Evolutionary conservation across 768 basidiomycete species (phyloP).

Genomic region (Pulveroboletus frians): DNA sequence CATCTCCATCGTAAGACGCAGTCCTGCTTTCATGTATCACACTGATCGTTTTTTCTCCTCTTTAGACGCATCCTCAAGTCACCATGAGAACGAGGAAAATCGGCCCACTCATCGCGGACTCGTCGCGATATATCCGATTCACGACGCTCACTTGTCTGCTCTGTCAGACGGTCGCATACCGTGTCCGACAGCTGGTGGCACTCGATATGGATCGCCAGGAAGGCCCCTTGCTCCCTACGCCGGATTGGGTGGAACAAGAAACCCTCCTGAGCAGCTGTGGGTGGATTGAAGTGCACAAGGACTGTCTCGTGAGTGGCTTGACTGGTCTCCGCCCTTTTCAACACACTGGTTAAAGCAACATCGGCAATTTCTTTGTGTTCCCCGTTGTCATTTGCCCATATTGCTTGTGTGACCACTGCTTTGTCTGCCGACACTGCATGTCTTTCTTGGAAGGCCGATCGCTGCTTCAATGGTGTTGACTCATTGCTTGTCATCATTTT

Average conservation of each 20-base stretch:
- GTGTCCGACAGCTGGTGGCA: slow-evolving; percentile 57
- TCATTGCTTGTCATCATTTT: slow-evolving; percentile 12
- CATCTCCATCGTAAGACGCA: slow-evolving; percentile 52
- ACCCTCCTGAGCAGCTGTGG: slow-evolving; percentile 61
- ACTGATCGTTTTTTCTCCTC: slow-evolving; percentile 6
- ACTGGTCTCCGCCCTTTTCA: neutral
- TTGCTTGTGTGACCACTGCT: slow-evolving; percentile 1
- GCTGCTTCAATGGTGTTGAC: slow-evolving; percentile 12
- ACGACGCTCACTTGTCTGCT: slow-evolving; percentile 65
- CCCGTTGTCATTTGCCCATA: neutral
- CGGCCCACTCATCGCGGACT: slow-evolving; percentile 38
- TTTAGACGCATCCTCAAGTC: slow-evolving; percentile 63
- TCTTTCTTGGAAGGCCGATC: slow-evolving; percentile 1
- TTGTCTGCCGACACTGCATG: slow-evolving; percentile 6
- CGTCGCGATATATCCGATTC: slow-evolving; percentile 51
- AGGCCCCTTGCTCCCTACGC: slow-evolving; percentile 61
- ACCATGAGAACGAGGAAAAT: slow-evolving; percentile 60
- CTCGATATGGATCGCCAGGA: slow-evolving; percentile 55
- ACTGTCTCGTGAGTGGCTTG: slow-evolving; percentile 56
- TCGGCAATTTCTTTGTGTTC: slow-evolving; percentile 1
- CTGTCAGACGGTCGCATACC: slow-evolving; percentile 63
- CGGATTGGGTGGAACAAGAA: slow-evolving; percentile 75
- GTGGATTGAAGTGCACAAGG: slow-evolving; percentile 67
- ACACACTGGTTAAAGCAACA: neutral
- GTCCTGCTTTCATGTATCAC: neutral